Conservation (phyloP, 2,329 filamentous ascomycete genomes). For the Mycogone perniciosa region DNA sequence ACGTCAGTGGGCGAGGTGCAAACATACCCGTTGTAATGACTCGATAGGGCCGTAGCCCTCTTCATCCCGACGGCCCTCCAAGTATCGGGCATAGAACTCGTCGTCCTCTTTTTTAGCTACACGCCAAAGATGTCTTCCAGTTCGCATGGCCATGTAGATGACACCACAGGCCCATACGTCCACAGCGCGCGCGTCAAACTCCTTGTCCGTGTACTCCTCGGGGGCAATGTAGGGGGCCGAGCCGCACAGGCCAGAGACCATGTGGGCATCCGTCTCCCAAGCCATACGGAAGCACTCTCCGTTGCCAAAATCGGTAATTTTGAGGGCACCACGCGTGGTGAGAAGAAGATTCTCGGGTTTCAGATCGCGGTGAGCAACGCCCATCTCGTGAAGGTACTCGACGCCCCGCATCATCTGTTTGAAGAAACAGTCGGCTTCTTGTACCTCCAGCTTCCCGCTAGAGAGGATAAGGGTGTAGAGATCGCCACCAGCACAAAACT, state of each 20-base stretch:
- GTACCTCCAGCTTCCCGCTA: conserved; percentile 83
- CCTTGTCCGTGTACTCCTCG: conserved; percentile 90
- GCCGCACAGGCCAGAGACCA: conserved; percentile 94
- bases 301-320: conserved; percentile 98
- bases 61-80: conserved; percentile 87
- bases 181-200: conserved; percentile 96
- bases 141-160: conserved; percentile 99
- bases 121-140: conserved; percentile 90
- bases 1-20: neutral
- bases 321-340: conserved; percentile 85
- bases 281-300: conserved; percentile 99
- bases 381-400: conserved; percentile 99
- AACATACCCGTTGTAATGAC: conserved; percentile 82
- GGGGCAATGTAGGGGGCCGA: conserved; percentile 96
- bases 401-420: conserved; percentile 99
- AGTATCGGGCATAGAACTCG: conserved; percentile 91
- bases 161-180: conserved; percentile 98
- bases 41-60: conserved; percentile 96
- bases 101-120: conserved; percentile 96
- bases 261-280: conserved; percentile 96
- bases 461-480: conserved; percentile 89
- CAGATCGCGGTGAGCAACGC: conserved; percentile 90
- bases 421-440: conserved; percentile 96
- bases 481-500: conserved; percentile 95
- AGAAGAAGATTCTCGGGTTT: conserved; percentile 96